Percentiles rank a stretch among this genome's conserved stretches.
Evolutionary conservation across 2,329 filamentous ascomycete species (phyloP).

Genomic region (Claviceps sp.): DNA sequence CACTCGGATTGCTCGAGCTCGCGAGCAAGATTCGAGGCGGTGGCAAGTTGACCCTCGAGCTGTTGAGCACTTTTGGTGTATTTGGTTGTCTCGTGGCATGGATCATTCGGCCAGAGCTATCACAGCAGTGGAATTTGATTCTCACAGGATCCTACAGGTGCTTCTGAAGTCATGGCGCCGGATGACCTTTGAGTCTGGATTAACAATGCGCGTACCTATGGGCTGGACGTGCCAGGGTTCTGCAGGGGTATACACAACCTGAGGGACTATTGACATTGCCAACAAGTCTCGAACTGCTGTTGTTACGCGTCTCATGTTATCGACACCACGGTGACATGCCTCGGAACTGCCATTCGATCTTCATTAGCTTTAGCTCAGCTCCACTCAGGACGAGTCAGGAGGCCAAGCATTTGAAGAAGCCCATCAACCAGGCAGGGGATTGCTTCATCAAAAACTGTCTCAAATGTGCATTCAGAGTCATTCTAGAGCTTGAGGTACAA

Average conservation of each 20-base stretch:
- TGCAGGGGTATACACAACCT: not conserved
- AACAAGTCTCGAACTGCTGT: not conserved
- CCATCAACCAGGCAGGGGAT: no score
- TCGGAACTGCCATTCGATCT: not conserved
- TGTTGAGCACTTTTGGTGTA: constrained; percentile 61
- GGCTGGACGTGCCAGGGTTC: not conserved
- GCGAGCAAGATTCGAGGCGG: constrained; percentile 50
- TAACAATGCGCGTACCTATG: not conserved
- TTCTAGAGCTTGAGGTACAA: not conserved
- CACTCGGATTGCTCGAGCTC: constrained; percentile 62
- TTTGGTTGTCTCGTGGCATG: constrained; percentile 59
- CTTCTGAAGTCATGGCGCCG: not conserved
- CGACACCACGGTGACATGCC: no score
- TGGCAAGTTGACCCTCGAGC: constrained; percentile 55
- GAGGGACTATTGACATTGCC: not conserved
- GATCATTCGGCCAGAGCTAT: constrained; percentile 25
- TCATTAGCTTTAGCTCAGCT: not conserved
- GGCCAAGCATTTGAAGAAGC: not conserved
- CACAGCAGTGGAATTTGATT: constrained; percentile 7
- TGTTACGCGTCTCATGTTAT: not conserved
- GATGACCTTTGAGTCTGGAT: not conserved
- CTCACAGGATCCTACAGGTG: not conserved
- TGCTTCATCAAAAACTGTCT: not conserved
- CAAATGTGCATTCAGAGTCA: not conserved
- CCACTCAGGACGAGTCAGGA: not conserved